These are phyloP conservation scores for Phanerochaete sordida DNA, from an alignment of 768 basidiomycete genomes.

Conservation along the genomic window DNA sequence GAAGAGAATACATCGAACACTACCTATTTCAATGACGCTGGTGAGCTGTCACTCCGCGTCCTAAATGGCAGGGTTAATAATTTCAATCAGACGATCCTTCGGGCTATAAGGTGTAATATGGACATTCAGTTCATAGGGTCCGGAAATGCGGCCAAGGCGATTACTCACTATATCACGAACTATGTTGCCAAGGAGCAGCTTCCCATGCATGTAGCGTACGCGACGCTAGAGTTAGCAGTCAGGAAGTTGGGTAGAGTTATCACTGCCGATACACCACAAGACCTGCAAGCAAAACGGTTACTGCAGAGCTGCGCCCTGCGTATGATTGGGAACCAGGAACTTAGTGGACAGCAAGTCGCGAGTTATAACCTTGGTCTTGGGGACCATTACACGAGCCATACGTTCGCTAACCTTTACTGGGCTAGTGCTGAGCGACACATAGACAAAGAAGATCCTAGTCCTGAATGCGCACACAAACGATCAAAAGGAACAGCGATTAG, in stretches of 20 bases:
- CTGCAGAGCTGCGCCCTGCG: constrained; percentile 35
- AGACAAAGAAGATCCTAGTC: too few relatives aligned
- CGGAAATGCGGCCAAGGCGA: constrained; percentile 37
- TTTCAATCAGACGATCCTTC: constrained; percentile 37
- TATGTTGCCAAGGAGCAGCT: constrained; percentile 45
- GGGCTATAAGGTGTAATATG: constrained; percentile 38
- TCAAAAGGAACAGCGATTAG: too few relatives aligned
- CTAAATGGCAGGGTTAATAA: constrained; percentile 41
- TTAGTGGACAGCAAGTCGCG: constrained; percentile 35
- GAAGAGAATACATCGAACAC: constrained; percentile 12
- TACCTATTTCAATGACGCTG: constrained; percentile 27
- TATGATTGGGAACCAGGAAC: constrained; percentile 36
- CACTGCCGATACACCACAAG: not conserved
- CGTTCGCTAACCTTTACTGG: constrained; percentile 34
- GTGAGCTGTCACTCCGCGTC: constrained; percentile 28
- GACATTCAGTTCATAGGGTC: constrained; percentile 45
- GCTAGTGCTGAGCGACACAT: not conserved
- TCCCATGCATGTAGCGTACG: constrained; percentile 38
- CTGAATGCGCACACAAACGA: too few relatives aligned
- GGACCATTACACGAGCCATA: constrained; percentile 37
- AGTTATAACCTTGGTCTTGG: constrained; percentile 31
- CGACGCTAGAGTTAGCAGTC: constrained; percentile 33
- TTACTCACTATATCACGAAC: constrained; percentile 44
- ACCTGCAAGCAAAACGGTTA: constrained; percentile 27
- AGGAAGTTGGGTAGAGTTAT: constrained; percentile 25